Evolutionary conservation across 768 basidiomycete genomes (phyloP).

Genomic region (Rhodotorula babjevae): DNA sequence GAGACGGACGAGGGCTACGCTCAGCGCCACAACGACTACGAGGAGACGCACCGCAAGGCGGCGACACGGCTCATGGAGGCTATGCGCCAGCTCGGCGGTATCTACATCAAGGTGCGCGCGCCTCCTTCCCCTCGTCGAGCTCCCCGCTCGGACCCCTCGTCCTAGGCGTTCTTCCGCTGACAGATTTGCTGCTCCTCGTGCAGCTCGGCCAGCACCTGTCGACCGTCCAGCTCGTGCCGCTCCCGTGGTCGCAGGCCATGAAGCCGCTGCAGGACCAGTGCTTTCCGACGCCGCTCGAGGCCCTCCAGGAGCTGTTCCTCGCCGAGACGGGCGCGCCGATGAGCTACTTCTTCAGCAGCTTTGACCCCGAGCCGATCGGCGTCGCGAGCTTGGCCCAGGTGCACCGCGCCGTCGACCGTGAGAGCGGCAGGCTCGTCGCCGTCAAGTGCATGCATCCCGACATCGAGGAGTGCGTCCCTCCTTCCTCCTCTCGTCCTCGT

Average conservation of each 20-base stretch:
- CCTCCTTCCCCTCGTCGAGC: too few species aligned
- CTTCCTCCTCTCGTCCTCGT: too few species aligned
- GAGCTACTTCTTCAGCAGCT: conserved; percentile 72
- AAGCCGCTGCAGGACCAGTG: conserved; percentile 77
- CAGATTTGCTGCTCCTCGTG: too few species aligned
- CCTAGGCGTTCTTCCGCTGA: too few species aligned
- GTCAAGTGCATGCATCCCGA: conserved; percentile 86
- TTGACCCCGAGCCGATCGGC: conserved; percentile 82
- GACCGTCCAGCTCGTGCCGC: conserved; percentile 57
- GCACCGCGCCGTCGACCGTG: conserved; percentile 70
- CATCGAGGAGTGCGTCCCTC: conserved; percentile 69
- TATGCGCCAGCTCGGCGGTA: conserved; percentile 74
- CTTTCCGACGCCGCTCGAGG: conserved; percentile 75
- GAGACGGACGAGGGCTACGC: conserved; percentile 39
- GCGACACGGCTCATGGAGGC: conserved; percentile 72
- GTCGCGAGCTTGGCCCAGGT: conserved; percentile 96
- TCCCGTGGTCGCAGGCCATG: conserved; percentile 62
- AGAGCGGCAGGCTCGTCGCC: conserved; percentile 71
- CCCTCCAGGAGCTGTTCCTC: conserved; percentile 68
- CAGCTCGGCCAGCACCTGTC: conserved; percentile 75
- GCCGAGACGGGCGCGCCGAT: conserved; percentile 71
- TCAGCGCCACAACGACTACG: conserved; percentile 59
- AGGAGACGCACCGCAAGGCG: conserved; percentile 63
- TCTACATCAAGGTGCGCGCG: conserved; percentile 75
- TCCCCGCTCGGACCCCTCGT: too few species aligned